These are phyloP conservation scores for Hordeum vulgare DNA, from an alignment of 176 grass and related monocot genomes.

Conservation along the genomic window MorexV3_pseudomolecules_assembly NC_058519.1:647607117-647607616, in stretches of 20 bases:
- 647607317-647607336: not conserved
- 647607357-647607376: slow-evolving; percentile 16
- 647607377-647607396: slow-evolving; percentile 39
- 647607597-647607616: not conserved
- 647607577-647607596: not conserved
- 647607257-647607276: not conserved
- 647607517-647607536: not conserved
- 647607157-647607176: not conserved
- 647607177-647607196: not conserved
- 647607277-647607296: not conserved
- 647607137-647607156: no score
- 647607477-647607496: not conserved
- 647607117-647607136: no score
- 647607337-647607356: slow-evolving; percentile 9
- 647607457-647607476: slow-evolving; percentile 27
- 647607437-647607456: slow-evolving; percentile 12
- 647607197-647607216: not conserved
- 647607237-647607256: not conserved
- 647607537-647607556: not conserved
- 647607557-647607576: not conserved
- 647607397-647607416: slow-evolving; percentile 10
- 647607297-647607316: not conserved
- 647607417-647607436: not conserved
- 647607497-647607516: not conserved
- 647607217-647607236: no score